Percentiles rank a stretch among this genome's conserved stretches.
phyloP scores from a whole-genome alignment of 106 monocot genomes.

The Allium cepa region DNA sequence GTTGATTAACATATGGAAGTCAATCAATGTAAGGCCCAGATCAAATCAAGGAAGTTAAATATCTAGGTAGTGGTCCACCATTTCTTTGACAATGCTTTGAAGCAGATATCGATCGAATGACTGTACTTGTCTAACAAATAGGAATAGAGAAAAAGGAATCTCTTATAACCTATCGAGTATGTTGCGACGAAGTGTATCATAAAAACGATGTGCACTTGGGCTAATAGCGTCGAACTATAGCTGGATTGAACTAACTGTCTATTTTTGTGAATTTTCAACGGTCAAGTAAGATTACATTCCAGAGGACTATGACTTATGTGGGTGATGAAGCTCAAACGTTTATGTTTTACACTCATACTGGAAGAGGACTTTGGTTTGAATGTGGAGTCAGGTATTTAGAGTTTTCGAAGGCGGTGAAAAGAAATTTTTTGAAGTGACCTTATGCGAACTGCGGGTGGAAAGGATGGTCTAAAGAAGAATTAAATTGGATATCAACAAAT shows the following conservation, averaged over 20 bases:
- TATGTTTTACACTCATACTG: not conserved
- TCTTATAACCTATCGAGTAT: too few species aligned
- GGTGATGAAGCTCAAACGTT: constrained; percentile 5
- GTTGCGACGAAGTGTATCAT: too few species aligned
- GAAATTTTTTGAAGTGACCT: constrained; percentile 19
- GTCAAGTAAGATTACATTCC: not conserved
- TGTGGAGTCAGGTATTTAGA: constrained; percentile 14
- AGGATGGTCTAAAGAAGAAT: not conserved
- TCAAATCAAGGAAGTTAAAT: too few species aligned
- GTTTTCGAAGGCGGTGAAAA: constrained; percentile 13
- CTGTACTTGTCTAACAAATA: too few species aligned
- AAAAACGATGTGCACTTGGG: too few species aligned
- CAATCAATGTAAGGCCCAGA: too few species aligned
- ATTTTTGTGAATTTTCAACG: constrained; percentile 1
- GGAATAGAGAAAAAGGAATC: too few species aligned
- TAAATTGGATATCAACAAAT: constrained; percentile 18
- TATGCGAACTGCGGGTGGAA: not conserved
- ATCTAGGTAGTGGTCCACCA: too few species aligned
- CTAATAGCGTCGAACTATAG: too few species aligned
- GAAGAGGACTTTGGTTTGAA: constrained; percentile 6
- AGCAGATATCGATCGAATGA: too few species aligned
- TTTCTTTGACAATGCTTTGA: too few species aligned
- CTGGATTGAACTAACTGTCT: constrained; percentile 30
- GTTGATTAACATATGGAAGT: too few species aligned
- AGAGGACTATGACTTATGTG: constrained; percentile 28